Evolutionary conservation across 441 rosid genomes (phyloP).

Genomic region (Gossypium trilobum): DNA sequence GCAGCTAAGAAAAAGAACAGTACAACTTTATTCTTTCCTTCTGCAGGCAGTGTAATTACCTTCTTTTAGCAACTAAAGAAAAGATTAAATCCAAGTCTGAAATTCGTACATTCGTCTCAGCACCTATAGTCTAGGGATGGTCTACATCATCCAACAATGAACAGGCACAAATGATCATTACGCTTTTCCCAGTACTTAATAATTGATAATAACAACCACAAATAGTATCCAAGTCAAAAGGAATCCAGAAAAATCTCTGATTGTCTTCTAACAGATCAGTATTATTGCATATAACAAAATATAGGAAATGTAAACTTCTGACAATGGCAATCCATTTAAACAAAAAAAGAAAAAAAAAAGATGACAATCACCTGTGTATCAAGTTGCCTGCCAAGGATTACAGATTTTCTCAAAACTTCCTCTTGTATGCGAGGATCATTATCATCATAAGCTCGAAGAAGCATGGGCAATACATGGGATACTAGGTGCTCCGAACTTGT

Average conservation of each 20-base stretch:
- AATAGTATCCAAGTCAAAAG: neutral
- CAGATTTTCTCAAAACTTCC: constrained; percentile 75
- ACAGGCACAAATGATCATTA: neutral
- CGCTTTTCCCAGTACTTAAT: neutral
- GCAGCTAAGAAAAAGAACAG: neutral
- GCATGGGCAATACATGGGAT: constrained; percentile 64
- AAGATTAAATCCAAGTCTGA: neutral
- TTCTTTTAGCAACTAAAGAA: neutral
- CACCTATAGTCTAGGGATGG: neutral
- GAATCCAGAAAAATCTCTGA: neutral
- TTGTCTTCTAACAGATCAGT: neutral
- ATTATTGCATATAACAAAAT: constrained; percentile 2
- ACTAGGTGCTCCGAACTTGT: constrained; percentile 58
- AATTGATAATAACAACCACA: neutral
- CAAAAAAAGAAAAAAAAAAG: neutral
- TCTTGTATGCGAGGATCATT: constrained; percentile 91
- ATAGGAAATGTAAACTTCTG: neutral
- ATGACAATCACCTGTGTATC: constrained; percentile 61
- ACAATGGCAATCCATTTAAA: neutral
- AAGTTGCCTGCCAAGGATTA: constrained; percentile 65
- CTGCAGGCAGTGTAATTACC: neutral
- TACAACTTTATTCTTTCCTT: neutral
- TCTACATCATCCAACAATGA: neutral
- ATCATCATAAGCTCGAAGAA: constrained; percentile 88
- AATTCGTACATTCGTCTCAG: neutral